phyloP scores from a whole-genome alignment of 371 early-diverging fungal species.

The Rhizopus arrhizus region DNA sequence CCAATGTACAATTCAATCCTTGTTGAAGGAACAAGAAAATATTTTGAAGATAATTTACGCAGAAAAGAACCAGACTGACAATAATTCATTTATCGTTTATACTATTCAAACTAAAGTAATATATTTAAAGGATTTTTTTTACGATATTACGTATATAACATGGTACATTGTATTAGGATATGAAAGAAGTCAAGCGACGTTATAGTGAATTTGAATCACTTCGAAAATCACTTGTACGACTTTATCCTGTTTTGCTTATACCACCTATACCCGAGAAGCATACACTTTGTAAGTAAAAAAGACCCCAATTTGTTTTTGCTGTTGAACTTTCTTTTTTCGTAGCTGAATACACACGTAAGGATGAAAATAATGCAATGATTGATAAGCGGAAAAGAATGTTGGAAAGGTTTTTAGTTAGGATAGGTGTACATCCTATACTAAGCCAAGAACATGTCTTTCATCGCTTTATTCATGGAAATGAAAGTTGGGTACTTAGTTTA shows the following conservation, averaged over 20 bases:
- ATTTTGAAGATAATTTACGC: background rate
- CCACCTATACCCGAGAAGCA: constrained; percentile 98
- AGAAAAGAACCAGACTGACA: constrained; percentile 9
- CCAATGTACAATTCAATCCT: background rate
- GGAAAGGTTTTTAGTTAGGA: constrained; percentile 83
- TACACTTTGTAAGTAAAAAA: constrained; percentile 61
- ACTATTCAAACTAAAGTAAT: constrained; percentile 26
- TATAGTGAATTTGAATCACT: constrained; percentile 96
- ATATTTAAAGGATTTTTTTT: background rate
- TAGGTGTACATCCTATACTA: constrained; percentile 83
- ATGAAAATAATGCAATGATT: constrained; percentile 82
- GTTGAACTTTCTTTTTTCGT: constrained; percentile 1
- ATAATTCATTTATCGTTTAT: constrained; percentile 22
- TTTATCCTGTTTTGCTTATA: constrained; percentile 82
- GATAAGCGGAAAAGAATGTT: constrained; percentile 88
- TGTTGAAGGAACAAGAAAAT: background rate
- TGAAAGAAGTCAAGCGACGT: constrained; percentile 70
- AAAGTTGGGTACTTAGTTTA: constrained; percentile 52
- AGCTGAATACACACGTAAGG: constrained; percentile 85
- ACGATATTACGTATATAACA: too few relatives aligned
- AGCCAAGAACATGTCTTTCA: constrained; percentile 86
- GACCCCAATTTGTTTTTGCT: too few relatives aligned
- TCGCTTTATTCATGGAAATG: constrained; percentile 75
- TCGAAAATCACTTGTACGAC: constrained; percentile 66
- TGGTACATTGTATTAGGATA: constrained; percentile 27